Conservation (phyloP, 169 alveolate species). For the Eimeria praecox region DNA sequence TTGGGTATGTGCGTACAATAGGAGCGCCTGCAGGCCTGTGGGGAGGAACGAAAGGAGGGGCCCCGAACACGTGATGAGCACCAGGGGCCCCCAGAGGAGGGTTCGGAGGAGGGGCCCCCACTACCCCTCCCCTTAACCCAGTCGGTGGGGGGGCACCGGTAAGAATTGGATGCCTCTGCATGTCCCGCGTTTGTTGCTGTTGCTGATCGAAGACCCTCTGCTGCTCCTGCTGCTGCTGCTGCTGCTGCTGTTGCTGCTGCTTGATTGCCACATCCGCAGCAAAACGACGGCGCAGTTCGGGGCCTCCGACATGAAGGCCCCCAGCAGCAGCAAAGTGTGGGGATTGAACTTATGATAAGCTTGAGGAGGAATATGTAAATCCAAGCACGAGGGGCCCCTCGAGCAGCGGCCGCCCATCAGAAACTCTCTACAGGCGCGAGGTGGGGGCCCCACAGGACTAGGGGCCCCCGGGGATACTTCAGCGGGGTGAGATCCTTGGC, state of each 20-base stretch:
- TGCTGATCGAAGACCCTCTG: constrained; percentile 43
- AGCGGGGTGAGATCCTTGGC: constrained; percentile 17
- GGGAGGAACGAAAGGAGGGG: background rate
- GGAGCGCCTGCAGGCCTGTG: constrained; percentile 48
- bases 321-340: constrained; percentile 60
- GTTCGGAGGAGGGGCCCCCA: constrained; percentile 48
- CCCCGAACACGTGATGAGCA: constrained; percentile 23
- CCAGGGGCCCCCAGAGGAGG: constrained; percentile 34
- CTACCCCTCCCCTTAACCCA: background rate
- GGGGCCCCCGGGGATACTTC: constrained; percentile 24
- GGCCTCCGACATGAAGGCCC: constrained; percentile 61
- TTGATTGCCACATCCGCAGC: constrained; percentile 39
- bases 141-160: background rate
- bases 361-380: constrained; percentile 56
- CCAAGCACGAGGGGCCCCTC: constrained; percentile 49
- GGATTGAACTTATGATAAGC: constrained; percentile 65
- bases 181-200: constrained; percentile 4
- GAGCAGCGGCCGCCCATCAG: constrained; percentile 68
- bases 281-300: constrained; percentile 71
- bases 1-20: background rate
- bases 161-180: constrained; percentile 21
- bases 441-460: constrained; percentile 58
- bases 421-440: constrained; percentile 77
- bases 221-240: constrained; percentile 57
- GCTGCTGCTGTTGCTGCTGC: constrained; percentile 58